Conservation (phyloP, 148 eudicot species). For the Camellia sinensis region DNA sequence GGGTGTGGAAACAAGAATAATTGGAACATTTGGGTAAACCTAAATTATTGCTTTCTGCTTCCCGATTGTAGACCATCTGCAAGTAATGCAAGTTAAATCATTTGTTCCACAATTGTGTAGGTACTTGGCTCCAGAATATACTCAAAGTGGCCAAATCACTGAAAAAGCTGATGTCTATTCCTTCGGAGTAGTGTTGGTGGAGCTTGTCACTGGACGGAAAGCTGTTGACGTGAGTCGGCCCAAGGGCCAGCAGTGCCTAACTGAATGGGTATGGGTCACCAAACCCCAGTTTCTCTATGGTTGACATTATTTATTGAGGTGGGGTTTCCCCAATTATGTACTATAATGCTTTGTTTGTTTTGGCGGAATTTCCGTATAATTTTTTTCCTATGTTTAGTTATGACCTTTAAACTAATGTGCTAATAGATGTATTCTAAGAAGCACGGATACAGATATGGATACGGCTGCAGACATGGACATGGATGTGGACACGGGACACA, state of each 20-base stretch:
- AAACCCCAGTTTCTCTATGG: not conserved
- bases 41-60: not conserved
- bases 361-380: not conserved
- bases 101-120: conserved; percentile 24
- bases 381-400: not conserved
- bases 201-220: conserved; percentile 82
- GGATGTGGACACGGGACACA: too few relatives aligned
- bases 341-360: too few relatives aligned
- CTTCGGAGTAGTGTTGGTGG: conserved; percentile 77
- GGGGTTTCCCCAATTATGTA: not conserved
- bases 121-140: conserved; percentile 93
- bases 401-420: too few relatives aligned
- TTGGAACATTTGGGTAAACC: conserved; percentile 86
- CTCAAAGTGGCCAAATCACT: conserved; percentile 84
- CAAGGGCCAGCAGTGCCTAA: conserved; percentile 83
- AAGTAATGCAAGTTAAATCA: not conserved
- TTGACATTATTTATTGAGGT: not conserved
- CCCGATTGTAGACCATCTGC: not conserved
- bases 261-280: conserved; percentile 63
- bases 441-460: too few relatives aligned
- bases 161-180: conserved; percentile 93
- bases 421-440: too few relatives aligned
- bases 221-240: conserved; percentile 78
- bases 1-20: conserved; percentile 72
- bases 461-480: too few relatives aligned